Conservation (phyloP, 805 yeast genomes). For the Phaffomyces thermotolerans region DNA sequence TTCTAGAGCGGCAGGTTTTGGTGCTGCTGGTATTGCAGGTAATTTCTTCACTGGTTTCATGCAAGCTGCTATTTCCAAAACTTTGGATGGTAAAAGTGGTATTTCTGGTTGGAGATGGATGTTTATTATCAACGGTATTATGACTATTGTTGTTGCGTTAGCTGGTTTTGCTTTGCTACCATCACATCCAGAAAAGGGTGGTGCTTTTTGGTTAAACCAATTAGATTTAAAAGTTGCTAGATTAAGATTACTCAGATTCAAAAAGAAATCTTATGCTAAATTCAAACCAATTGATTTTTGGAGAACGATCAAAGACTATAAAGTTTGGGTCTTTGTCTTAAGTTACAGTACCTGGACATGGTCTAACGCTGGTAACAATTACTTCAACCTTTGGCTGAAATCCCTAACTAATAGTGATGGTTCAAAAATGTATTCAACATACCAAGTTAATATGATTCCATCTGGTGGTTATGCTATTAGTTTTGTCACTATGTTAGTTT, state of each 20-base stretch:
- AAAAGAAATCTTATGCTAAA: conserved; percentile 1
- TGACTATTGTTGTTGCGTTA: conserved; percentile 23
- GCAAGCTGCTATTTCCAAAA: conserved; percentile 19
- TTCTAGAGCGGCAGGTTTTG: conserved; percentile 24
- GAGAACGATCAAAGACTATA: conserved; percentile 1
- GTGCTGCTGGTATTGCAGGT: conserved; percentile 10
- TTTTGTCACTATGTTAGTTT: conserved; percentile 4
- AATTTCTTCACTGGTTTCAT: conserved; percentile 28
- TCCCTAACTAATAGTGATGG: conserved; percentile 19
- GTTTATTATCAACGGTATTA: conserved; percentile 13
- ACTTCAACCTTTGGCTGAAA: conserved; percentile 40
- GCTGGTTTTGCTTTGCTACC: conserved; percentile 33
- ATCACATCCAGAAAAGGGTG: conserved; percentile 26
- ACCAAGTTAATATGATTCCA: conserved; percentile 7
- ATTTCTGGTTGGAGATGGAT: conserved; percentile 12
- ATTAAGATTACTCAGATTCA: conserved; percentile 3
- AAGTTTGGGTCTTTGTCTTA: conserved; percentile 3
- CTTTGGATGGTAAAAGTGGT: conserved; percentile 6
- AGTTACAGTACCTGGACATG: conserved; percentile 4
- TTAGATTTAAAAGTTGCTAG: not conserved
- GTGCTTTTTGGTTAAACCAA: conserved; percentile 2
- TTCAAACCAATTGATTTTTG: conserved; percentile 1
- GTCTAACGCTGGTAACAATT: conserved; percentile 31
- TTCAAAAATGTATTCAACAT: conserved; percentile 24
- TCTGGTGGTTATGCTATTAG: conserved; percentile 8